Conservation (phyloP, 106 monocot species). For the Vanilla planifolia region DNA sequence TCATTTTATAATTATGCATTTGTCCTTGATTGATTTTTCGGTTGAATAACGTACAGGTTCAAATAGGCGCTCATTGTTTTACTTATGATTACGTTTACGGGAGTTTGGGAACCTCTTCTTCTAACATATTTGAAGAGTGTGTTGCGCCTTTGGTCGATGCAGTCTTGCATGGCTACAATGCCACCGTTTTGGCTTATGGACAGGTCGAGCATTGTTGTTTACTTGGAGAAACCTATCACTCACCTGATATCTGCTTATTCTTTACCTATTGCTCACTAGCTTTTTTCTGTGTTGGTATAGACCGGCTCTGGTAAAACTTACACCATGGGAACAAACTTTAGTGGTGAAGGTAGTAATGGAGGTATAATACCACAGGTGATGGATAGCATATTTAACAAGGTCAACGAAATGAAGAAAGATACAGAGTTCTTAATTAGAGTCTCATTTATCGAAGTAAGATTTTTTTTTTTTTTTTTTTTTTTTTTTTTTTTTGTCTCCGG, state of each 20-base stretch:
- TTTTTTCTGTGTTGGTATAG: slow-evolving; percentile 21
- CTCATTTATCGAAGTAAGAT: slow-evolving; percentile 87
- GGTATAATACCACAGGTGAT: slow-evolving; percentile 90
- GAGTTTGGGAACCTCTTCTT: slow-evolving; percentile 34
- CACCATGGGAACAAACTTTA: slow-evolving; percentile 96
- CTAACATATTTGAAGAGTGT: slow-evolving; percentile 63
- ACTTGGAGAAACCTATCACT: background rate
- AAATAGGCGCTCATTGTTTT: slow-evolving; percentile 82
- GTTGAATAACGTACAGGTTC: slow-evolving; percentile 41
- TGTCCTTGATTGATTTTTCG: background rate
- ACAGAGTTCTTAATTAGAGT: slow-evolving; percentile 82
- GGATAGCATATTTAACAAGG: slow-evolving; percentile 67
- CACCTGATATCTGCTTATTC: background rate
- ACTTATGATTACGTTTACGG: slow-evolving; percentile 94
- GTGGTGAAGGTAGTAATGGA: slow-evolving; percentile 31
- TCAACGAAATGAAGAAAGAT: slow-evolving; percentile 29
- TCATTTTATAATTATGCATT: background rate
- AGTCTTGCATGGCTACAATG: slow-evolving; percentile 85
- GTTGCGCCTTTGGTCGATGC: slow-evolving; percentile 76
- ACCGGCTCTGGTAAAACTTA: slow-evolving; percentile 99
- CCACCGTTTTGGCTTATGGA: slow-evolving; percentile 95
- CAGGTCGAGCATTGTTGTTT: slow-evolving; percentile 44
- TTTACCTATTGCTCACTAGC: background rate
- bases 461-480: background rate
- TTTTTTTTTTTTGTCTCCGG: background rate